Evolutionary conservation across 1,139 yeast genomes (phyloP).

Genomic region (Taphrina deformans): DNA sequence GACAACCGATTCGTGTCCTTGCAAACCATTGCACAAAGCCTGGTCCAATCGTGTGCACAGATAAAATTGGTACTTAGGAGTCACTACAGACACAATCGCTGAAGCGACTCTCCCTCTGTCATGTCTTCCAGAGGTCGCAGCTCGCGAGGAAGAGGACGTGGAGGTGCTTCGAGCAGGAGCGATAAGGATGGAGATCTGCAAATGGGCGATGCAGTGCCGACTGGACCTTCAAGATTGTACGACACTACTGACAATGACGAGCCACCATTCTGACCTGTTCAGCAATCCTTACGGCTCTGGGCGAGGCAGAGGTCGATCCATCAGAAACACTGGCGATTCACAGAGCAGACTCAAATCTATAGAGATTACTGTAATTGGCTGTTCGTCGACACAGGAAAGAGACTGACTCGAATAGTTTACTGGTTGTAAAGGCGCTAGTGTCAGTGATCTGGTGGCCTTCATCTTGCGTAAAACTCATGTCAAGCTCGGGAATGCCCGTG

Average conservation of each 20-base stretch:
- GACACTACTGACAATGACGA: neutral
- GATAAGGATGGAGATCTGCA: slow-evolving; percentile 35
- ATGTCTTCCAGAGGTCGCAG: slow-evolving; percentile 19
- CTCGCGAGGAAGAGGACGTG: slow-evolving; percentile 30
- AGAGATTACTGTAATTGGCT: neutral
- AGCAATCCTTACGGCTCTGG: slow-evolving; percentile 33
- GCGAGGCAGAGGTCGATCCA: slow-evolving; percentile 19
- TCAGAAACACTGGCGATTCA: slow-evolving; percentile 2
- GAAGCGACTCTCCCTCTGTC: neutral
- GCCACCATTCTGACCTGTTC: neutral
- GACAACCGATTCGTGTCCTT: neutral
- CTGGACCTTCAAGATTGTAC: slow-evolving; percentile 29
- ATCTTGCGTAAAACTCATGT: slow-evolving; percentile 31
- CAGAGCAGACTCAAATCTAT: slow-evolving; percentile 19
- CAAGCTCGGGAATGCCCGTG: slow-evolving; percentile 10
- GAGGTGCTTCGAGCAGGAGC: slow-evolving; percentile 4
- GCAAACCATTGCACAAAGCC: neutral
- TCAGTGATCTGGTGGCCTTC: slow-evolving; percentile 30
- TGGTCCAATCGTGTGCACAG: neutral
- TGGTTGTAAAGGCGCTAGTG: slow-evolving; percentile 33
- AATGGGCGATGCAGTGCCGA: slow-evolving; percentile 26
- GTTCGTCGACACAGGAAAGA: neutral
- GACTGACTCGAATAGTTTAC: slow-evolving; percentile 5
- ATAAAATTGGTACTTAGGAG: neutral
- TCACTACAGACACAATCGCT: neutral